Percentiles rank a stretch among this genome's conserved stretches.
phyloP scores from a whole-genome alignment of 129 eudicot genomes.

The Saussurea involucrata region DNA sequence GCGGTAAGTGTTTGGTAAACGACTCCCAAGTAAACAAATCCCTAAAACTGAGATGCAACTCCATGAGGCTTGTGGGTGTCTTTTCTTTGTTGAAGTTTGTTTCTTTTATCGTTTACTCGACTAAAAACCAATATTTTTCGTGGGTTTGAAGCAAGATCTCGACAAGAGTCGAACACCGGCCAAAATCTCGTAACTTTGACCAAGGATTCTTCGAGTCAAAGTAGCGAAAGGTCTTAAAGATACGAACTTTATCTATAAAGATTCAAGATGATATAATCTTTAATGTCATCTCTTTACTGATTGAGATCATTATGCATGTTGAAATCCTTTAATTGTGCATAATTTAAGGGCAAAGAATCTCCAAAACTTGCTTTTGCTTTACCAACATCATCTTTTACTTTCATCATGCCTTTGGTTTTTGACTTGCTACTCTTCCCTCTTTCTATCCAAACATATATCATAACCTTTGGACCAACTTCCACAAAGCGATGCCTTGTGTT shows the following conservation, averaged over 20 bases:
- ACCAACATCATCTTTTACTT: slow-evolving; percentile 30
- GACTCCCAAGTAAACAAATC: background rate
- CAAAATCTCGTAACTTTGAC: background rate
- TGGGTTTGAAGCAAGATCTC: slow-evolving; percentile 3
- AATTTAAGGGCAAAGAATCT: slow-evolving; percentile 19
- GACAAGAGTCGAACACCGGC: background rate
- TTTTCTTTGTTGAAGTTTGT: background rate
- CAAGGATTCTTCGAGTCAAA: slow-evolving; percentile 16
- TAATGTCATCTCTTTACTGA: slow-evolving; percentile 6
- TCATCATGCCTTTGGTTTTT: slow-evolving; percentile 28
- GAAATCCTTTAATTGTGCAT: slow-evolving; percentile 25
- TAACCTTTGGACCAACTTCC: too few relatives aligned
- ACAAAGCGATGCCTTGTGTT: too few relatives aligned
- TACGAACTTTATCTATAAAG: slow-evolving; percentile 12
- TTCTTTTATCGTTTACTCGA: background rate
- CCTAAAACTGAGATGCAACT: background rate
- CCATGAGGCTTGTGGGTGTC: background rate
- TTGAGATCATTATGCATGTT: slow-evolving; percentile 21
- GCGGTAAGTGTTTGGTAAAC: background rate
- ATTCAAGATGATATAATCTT: slow-evolving; percentile 27
- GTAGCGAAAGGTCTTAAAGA: slow-evolving; percentile 24
- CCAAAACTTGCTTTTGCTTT: slow-evolving; percentile 38
- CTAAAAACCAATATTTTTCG: background rate
- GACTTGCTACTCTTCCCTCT: slow-evolving; percentile 20
- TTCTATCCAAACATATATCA: background rate